phyloP scores from a whole-genome alignment of 2,329 filamentous ascomycete genomes.

The Mariannaea elegans region DNA sequence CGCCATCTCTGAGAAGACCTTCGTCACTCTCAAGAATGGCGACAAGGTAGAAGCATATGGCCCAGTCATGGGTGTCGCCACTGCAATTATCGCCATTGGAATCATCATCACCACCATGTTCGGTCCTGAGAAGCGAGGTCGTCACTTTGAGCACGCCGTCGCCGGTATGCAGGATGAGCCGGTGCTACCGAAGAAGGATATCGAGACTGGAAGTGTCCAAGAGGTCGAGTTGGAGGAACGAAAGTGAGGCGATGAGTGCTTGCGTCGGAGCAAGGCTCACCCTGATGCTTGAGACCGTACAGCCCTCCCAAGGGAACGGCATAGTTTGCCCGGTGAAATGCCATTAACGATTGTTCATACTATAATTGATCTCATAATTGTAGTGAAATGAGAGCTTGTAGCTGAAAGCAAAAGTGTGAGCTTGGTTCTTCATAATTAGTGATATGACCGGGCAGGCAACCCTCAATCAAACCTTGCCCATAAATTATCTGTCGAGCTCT shows the following conservation, averaged over 20 bases:
- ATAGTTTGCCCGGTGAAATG: too few relatives aligned
- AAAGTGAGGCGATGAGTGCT: slow-evolving; percentile 8
- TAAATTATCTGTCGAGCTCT: too few relatives aligned
- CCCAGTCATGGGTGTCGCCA: slow-evolving; percentile 78
- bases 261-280: too few relatives aligned
- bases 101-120: slow-evolving; percentile 74
- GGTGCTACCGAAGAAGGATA: slow-evolving; percentile 36
- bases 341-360: too few relatives aligned
- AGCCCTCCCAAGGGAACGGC: too few relatives aligned
- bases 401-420: too few relatives aligned
- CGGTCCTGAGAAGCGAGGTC: slow-evolving; percentile 78
- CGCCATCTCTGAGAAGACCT: slow-evolving; percentile 71
- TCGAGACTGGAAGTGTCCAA: slow-evolving; percentile 39
- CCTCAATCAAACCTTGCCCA: too few relatives aligned
- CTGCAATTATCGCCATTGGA: slow-evolving; percentile 77
- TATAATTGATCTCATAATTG: too few relatives aligned
- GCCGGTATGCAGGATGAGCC: slow-evolving; percentile 45
- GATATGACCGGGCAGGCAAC: too few relatives aligned
- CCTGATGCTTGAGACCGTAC: too few relatives aligned
- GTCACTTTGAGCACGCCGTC: slow-evolving; percentile 70
- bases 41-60: slow-evolving; percentile 74
- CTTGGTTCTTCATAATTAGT: too few relatives aligned
- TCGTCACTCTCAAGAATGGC: slow-evolving; percentile 63
- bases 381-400: too few relatives aligned
- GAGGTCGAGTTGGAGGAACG: slow-evolving; percentile 34